Base-by-base conservation (phyloP, 768 basidiomycete genomes). In the Lactarius deliciosus region DNA sequence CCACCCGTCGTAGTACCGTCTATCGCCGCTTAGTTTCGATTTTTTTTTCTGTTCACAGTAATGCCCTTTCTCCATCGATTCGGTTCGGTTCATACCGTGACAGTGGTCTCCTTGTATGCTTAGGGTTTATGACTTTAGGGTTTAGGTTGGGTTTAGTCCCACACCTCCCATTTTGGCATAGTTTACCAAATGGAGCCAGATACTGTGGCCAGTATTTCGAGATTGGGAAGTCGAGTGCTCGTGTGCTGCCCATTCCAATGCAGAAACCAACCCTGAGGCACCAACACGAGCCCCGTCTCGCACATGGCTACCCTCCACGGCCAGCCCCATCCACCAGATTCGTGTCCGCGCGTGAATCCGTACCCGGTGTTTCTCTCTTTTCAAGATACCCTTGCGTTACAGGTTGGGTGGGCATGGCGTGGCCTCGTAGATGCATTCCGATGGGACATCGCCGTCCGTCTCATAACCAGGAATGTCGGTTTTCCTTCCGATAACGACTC, bases 311-410 rank as follows among this genome's bases (percentile, higher is more conserved):
- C 50, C 43, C 65, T 30, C 57, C 62, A 43, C 66, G 56, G 38
- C 62, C 55, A 47, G 1, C 28, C 3, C 38, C 45, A 34, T 5
- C 57, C 18, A 57, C 65, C 30, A 58, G 43, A 36, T 63, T 34
- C 18, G 30, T 38, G 30, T 69, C 71, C 47, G 56, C 88, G 22
- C 80, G 88, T 43, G 74, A 82, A 3, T 75, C 81, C 2, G n/a
- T 93, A 92, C 75, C 91, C 92, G 0, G 74, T 80, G 15, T 93
- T 92, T 75, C 80, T 92, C 8, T 82, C 90, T 1, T 68, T 89
- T 4, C 80, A 79, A 16, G 83, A 89, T 30, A 86, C 90, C 0
- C 73, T 84, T 20, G 74, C 77, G 72, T 77, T 91, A 3, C 91
- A 92, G 71, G 66, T 85, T 11, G 79, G 75, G 60, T 92, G 86